Evolutionary conservation across 106 monocot genomes (phyloP), one percentile per base, ranked within the genome.

Genomic region (Ottelia alismoides): DNA sequence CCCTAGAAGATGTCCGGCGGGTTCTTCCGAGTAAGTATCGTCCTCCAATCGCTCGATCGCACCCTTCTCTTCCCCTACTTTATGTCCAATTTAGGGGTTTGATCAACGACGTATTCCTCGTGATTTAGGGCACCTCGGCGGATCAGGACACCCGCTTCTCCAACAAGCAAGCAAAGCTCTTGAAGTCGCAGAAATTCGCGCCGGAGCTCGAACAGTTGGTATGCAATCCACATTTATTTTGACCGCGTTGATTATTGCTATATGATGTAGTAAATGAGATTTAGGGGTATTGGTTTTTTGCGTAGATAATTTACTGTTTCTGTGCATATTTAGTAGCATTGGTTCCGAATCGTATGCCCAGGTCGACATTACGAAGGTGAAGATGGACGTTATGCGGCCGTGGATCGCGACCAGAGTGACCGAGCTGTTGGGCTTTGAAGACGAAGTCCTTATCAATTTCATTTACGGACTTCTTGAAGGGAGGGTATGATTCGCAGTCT

Each of bases 81-180:
- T n/a, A n/a, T n/a, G n/a, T n/a, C n/a, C n/a, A n/a, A n/a, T n/a
- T n/a, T n/a, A n/a, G n/a, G n/a, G n/a, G n/a, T n/a, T n/a, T n/a
- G n/a, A n/a, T n/a, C n/a, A n/a, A n/a, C n/a, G n/a, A n/a, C n/a
- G n/a, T n/a, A n/a, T n/a, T n/a, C n/a, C n/a, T n/a, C n/a, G n/a
- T n/a, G n/a, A n/a, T n/a, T n/a, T n/a, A 96, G 96, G 96, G 96
- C 0, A 96, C 96, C 21, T 85, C 96, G 4, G 84, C 88, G 31
- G 96, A 96, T 67, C 96, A 96, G 76, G 96, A 96, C 58, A 89
- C 96, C 22, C 74, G 96, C 30, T 96, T 96, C 85, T 96, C 96
- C 45, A 88, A 96, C 76, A 96, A 96, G 81, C 96, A 96, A 51
- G 84, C 96, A 49, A 96, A 96, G 89, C 78, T 96, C 20, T 76